A percentile compares a stretch with the other conserved stretches of the same genome.
Evolutionary conservation across 2,329 filamentous ascomycete genomes (phyloP).

Genomic region (Seiridium cupressi): DNA sequence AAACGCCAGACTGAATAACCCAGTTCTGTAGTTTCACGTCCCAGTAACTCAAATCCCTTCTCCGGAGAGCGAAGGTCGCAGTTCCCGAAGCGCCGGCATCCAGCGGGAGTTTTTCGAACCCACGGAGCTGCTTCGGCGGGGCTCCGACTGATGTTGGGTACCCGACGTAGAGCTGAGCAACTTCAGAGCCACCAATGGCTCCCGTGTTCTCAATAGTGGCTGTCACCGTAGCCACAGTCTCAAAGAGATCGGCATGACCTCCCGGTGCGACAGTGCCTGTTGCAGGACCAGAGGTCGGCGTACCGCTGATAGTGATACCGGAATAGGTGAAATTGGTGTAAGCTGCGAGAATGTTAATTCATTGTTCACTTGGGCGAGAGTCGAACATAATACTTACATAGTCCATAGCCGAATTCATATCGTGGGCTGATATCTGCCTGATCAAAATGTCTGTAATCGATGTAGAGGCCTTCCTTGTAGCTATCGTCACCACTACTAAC

Average conservation of each 20-base stretch:
- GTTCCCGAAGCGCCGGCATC: constrained; percentile 30
- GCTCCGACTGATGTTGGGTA: constrained; percentile 29
- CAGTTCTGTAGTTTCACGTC: constrained; percentile 3
- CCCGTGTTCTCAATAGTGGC: constrained; percentile 39
- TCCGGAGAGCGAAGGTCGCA: constrained; percentile 3
- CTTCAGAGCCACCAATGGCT: constrained; percentile 35
- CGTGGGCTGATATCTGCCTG: constrained; percentile 53
- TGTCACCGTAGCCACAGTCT: constrained; percentile 33
- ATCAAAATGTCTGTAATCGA: constrained; percentile 66
- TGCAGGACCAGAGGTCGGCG: constrained; percentile 36
- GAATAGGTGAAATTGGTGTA: constrained; percentile 68
- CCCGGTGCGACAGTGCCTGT: constrained; percentile 34
- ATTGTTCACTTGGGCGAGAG: not conserved
- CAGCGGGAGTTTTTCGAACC: constrained; percentile 58
- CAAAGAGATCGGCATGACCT: constrained; percentile 42
- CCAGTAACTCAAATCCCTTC: constrained; percentile 8
- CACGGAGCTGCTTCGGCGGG: constrained; percentile 58
- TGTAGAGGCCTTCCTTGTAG: constrained; percentile 58
- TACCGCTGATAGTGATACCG: constrained; percentile 40
- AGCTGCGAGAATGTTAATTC: constrained; percentile 34
- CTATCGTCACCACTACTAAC: constrained; percentile 41
- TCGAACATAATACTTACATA: constrained; percentile 37
- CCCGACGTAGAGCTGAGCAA: constrained; percentile 42
- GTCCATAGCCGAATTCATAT: constrained; percentile 64
- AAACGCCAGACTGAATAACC: constrained; percentile 26